Percentiles rank a stretch among this genome's conserved stretches.
phyloP scores from a whole-genome alignment of 2,329 filamentous ascomycete species.

The Arthrinium phaeospermum region DNA sequence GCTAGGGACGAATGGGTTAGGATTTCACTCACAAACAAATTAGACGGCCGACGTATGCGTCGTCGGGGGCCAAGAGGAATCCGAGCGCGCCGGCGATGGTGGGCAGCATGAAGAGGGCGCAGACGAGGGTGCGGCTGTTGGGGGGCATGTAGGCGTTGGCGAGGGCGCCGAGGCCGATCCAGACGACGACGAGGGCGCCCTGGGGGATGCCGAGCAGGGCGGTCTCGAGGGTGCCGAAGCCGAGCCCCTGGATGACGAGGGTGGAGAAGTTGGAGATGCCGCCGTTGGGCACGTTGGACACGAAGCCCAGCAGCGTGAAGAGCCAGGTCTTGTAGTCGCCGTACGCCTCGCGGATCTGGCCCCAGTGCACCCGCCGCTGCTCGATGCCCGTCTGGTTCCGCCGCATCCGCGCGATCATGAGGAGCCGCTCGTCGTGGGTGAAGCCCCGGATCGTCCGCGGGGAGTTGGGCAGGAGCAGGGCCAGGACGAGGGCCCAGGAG shows the following conservation, averaged over 20 bases:
- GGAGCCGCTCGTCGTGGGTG: conserved; percentile 47
- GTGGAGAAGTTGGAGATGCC: conserved; percentile 61
- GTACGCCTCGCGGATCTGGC: conserved; percentile 54
- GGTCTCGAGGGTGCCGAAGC: conserved; percentile 49
- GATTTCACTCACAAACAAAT: conserved; percentile 47
- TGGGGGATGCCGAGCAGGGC: conserved; percentile 60
- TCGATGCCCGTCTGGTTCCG: conserved; percentile 49
- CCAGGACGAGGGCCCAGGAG: conserved; percentile 45
- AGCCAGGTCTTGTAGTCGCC: conserved; percentile 51
- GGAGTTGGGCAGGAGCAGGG: conserved; percentile 48
- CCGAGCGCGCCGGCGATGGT: conserved; percentile 56
- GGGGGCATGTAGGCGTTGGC: conserved; percentile 54
- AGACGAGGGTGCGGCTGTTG: conserved; percentile 57
- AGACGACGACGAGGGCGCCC: conserved; percentile 58
- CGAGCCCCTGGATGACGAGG: conserved; percentile 58
- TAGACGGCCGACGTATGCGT: conserved; percentile 48
- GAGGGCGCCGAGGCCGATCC: conserved; percentile 56
- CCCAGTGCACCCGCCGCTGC: conserved; percentile 52
- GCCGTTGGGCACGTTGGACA: conserved; percentile 60
- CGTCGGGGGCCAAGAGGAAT: conserved; percentile 56
- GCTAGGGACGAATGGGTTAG: neutral
- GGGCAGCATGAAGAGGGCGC: conserved; percentile 57
- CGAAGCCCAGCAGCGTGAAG: conserved; percentile 49
- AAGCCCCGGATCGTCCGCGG: conserved; percentile 49
- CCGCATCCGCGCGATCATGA: conserved; percentile 45